Evolutionary conservation across 106 monocot species (phyloP).

Genomic region (Dendrobium nobile): DNA sequence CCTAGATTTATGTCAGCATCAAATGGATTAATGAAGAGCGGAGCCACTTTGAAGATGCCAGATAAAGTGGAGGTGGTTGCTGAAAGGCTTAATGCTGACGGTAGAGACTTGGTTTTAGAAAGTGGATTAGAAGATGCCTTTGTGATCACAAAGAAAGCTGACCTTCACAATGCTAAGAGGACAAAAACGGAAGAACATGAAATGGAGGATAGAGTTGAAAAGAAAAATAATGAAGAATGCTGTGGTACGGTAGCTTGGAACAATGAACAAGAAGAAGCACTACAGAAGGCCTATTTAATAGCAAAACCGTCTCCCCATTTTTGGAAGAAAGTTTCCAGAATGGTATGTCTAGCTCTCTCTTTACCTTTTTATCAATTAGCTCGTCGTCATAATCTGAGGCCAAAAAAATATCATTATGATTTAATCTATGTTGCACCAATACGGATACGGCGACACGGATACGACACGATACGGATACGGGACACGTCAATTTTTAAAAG

Average conservation of each 20-base stretch:
- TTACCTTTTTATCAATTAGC: not conserved
- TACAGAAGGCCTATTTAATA: conserved; percentile 53
- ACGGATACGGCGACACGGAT: no score
- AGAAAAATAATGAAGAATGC: not conserved
- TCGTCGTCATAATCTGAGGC: not conserved
- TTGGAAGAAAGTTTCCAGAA: conserved; percentile 88
- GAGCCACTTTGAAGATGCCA: not conserved
- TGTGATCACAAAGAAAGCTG: not conserved
- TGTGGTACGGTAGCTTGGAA: conserved; percentile 38
- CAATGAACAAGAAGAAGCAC: conserved; percentile 40
- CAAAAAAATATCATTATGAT: not conserved
- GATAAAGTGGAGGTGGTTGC: not conserved
- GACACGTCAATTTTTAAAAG: no score
- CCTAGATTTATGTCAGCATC: not conserved
- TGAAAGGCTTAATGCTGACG: not conserved
- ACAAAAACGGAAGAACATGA: conserved; percentile 1
- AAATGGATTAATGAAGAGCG: not conserved
- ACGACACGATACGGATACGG: no score
- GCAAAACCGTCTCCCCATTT: conserved; percentile 81
- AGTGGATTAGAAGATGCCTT: not conserved
- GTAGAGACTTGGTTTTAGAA: not conserved
- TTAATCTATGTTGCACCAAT: no score
- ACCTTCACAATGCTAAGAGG: not conserved
- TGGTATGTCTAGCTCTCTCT: conserved; percentile 38
- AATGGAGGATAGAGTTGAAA: conserved; percentile 3